Base-by-base conservation (phyloP, 768 basidiomycete genomes). In the Leccinum subtestaceum region DNA sequence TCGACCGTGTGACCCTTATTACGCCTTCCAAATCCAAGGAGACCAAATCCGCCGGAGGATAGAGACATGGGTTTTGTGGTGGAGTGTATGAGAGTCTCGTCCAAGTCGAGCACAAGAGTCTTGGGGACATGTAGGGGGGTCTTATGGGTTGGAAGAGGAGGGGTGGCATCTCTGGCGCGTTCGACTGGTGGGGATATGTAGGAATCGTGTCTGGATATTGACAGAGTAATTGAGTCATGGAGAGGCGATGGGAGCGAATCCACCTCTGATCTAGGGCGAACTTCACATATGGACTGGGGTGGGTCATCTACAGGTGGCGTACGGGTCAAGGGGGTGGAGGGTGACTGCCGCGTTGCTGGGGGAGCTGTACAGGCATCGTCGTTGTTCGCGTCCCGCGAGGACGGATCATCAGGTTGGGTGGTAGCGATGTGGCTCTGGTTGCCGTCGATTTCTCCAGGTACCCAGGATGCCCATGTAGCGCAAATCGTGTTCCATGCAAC, bases 31-130 rank as follows among this genome's bases (percentile, higher is more conserved):
- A 87, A 72, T 21, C 85, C 87, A 58, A 93, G 79, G 13, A 90
- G 75, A 34, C 87, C 84, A 2, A 83, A 81, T 23, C 86, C 81
- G 32, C 77, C 72, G 60, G 74, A 66, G 65, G 76, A 66, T 8
- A 78, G 72, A 53, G 77, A 72, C 34, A 89, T 79, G 25, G 91
- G 88, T 38, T 93, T 82, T 17, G 94, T 92, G 0, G 97, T 98
- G 2, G 95, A 97, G 71, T 99, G 97, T 58, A 98, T 98, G 51
- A 99, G 85, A 1, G 97, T 99, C 77, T 99, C 97, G 72, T 99
- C 97, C 53, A 99, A 80, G 76, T 99, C 97, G 47, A 99, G 85
- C 31, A 99, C 95, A 38, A 99, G 86, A 1, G 95, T 97, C 79
- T 99, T 99, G 27, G 85, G 94, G 32, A 85, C 79, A 66, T 88